Conservation (phyloP, 805 yeast species). For the Aciculoconidium aculeatum region DNA sequence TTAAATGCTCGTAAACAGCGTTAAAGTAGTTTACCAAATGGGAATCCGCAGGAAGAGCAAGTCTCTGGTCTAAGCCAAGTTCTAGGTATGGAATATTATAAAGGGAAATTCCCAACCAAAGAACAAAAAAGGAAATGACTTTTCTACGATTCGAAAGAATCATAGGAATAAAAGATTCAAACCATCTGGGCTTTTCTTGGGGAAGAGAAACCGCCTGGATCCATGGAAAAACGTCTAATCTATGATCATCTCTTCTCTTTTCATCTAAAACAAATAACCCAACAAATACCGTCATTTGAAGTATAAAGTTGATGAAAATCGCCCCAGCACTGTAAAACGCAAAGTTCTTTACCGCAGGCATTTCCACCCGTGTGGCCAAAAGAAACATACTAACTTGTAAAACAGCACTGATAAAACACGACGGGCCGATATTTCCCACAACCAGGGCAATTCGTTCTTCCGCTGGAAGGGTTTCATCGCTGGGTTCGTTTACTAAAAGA, state of each 20-base stretch:
- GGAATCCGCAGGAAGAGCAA: conserved; percentile 81
- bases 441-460: conserved; percentile 60
- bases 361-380: conserved; percentile 72
- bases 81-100: conserved; percentile 62
- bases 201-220: conserved; percentile 13
- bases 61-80: conserved; percentile 83
- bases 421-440: conserved; percentile 76
- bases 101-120: conserved; percentile 65
- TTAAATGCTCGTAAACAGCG: conserved; percentile 65
- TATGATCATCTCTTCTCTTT: conserved; percentile 47
- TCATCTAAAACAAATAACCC: conserved; percentile 68
- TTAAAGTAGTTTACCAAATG: conserved; percentile 76
- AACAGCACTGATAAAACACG: conserved; percentile 69
- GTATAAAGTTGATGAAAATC: conserved; percentile 62
- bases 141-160: conserved; percentile 45
- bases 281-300: conserved; percentile 80
- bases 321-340: conserved; percentile 90
- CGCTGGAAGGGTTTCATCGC: conserved; percentile 43
- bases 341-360: conserved; percentile 96
- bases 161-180: conserved; percentile 49
- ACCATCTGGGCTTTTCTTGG: conserved; percentile 5
- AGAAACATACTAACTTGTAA: conserved; percentile 78
- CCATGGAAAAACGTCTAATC: conserved; percentile 62
- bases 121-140: conserved; percentile 48
- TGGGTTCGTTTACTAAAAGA: conserved; percentile 71